phyloP scores from a whole-genome alignment of 2,329 filamentous ascomycete species.

The Colletotrichum lupini region DNA sequence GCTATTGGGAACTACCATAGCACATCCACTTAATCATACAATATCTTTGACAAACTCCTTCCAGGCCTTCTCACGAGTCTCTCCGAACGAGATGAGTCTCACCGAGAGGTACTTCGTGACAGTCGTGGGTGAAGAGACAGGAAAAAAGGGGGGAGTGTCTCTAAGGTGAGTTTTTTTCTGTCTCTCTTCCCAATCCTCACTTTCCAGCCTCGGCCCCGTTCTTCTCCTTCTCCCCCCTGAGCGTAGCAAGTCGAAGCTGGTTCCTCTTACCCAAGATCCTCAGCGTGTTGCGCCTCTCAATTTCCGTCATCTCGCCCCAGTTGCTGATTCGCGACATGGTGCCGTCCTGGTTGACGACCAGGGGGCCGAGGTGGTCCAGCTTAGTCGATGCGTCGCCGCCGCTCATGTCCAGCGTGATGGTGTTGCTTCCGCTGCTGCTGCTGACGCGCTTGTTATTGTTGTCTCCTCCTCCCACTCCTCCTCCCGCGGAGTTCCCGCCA shows the following conservation, averaged over 20 bases:
- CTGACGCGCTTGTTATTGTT: neutral
- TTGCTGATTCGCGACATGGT: conserved; percentile 78
- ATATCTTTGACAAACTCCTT: conserved; percentile 5
- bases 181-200: conserved; percentile 26
- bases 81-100: neutral
- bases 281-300: conserved; percentile 75
- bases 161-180: conserved; percentile 3
- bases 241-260: conserved; percentile 66
- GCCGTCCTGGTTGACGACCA: conserved; percentile 80
- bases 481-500: conserved; percentile 6
- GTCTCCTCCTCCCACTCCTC: neutral
- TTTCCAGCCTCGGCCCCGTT: conserved; percentile 40
- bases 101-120: neutral
- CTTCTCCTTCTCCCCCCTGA: conserved; percentile 46
- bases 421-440: neutral
- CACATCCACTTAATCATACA: conserved; percentile 4
- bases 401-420: conserved; percentile 47
- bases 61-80: neutral
- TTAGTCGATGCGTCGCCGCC: conserved; percentile 54
- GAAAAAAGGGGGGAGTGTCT: neutral
- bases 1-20: neutral
- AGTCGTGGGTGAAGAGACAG: neutral
- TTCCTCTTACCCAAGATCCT: conserved; percentile 77
- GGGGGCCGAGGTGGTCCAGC: conserved; percentile 76
- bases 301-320: conserved; percentile 77